Base-by-base conservation (phyloP, 1,284 basidiomycete species). In the Puccinia polysora region DNA sequence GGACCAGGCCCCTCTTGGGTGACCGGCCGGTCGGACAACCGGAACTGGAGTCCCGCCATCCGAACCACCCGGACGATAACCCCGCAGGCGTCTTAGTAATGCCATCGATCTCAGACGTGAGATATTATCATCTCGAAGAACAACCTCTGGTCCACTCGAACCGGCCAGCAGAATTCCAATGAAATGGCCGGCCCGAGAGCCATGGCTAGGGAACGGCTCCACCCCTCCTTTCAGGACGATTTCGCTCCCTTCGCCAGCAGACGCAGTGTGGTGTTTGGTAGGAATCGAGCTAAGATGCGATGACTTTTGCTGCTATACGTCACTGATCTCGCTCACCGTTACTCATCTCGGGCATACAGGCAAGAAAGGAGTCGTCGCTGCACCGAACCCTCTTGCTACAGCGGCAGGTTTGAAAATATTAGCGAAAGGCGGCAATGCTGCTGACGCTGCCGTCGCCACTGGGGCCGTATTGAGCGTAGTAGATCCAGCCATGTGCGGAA, bases 391-490 rank as follows among this genome's bases (percentile, higher is more conserved):
- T 45, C 83, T 96, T 25, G 94, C 93, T 0, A 86, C 88, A 8
- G 88, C 89, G 77, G 91, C 89, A 7, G 94, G 93, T 0, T 81
- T 97, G 49, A 90, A 94, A 80, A 89, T 97, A 73, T 82, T 97
- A 43, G 84, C 88, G 70, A 88, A 87, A 78, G 93, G 93, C 15
- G 94, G 94, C 47, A 97, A 97, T 81, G 93, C 93, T 74, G 91
- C 76, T 5, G 79, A 80, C 74, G 77, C 77, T 20, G 75, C 75
- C 20, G 34, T 90, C 4, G 89, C 89, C 10, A 88, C 87, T 1
- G 90, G 91, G 45, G 91, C 88, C 8, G 93, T 92, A 25, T 80
- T 97, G 75, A 96, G 95, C 79, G 88, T 83, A 23, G 76, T 77
- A 25, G 78, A 79, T 50, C 78, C 78, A 4, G 76, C 74, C 73